Conservation (phyloP, 1,139 yeast genomes). For the Nadsonia commutata region DNA sequence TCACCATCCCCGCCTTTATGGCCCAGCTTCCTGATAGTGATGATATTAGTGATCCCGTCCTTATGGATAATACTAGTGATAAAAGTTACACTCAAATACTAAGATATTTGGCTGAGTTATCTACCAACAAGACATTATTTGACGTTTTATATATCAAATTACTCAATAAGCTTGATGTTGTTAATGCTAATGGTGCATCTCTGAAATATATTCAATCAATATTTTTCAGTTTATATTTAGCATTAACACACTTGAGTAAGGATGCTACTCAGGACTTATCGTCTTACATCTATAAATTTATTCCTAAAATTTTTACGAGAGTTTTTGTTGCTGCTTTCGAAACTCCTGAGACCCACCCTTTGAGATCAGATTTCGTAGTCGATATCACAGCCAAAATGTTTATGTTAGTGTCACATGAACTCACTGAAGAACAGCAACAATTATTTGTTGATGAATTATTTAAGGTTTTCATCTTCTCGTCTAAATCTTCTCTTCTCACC, state of each 20-base stretch:
- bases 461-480: conserved; percentile 12
- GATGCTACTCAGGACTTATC: conserved; percentile 8
- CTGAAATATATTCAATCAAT: conserved; percentile 13
- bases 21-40: conserved; percentile 33
- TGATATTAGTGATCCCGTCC: conserved; percentile 11
- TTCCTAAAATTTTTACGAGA: conserved; percentile 14
- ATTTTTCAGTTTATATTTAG: conserved; percentile 12
- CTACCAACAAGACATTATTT: conserved; percentile 20
- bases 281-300: conserved; percentile 10
- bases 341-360: conserved; percentile 2
- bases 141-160: conserved; percentile 23
- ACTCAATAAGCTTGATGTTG: conserved; percentile 17
- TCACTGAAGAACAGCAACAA: conserved; percentile 10
- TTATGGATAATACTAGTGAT: conserved; percentile 13
- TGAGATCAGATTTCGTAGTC: conserved; percentile 9
- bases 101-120: conserved; percentile 17
- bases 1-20: conserved; percentile 46
- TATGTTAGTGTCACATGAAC: conserved; percentile 7
- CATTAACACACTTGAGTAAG: conserved; percentile 11
- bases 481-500: conserved; percentile 8
- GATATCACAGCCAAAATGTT: conserved; percentile 11
- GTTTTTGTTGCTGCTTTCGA: conserved; percentile 9
- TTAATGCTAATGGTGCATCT: conserved; percentile 6
- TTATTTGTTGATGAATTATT: conserved; percentile 10
- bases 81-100: conserved; percentile 8